These are phyloP conservation scores for Coemansia sp. DNA, from an alignment of 192 early-diverging fungal genomes.

Conservation along the genomic window DNA sequence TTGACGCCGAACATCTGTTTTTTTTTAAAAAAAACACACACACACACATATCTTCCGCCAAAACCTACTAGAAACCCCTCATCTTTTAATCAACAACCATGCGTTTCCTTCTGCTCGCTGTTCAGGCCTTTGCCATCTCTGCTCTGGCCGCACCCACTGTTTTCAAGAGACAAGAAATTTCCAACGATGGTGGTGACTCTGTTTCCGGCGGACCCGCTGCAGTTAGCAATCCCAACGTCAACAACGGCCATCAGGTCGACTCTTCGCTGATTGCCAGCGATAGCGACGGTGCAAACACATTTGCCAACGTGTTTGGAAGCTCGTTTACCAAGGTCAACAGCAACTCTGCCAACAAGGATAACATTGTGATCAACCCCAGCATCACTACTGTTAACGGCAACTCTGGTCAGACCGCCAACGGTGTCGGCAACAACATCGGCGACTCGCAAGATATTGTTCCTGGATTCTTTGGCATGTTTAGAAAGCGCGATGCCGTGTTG, in stretches of 20 bases:
- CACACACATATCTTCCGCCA: not conserved
- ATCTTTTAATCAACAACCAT: constrained; percentile 9
- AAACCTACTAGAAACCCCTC: not conserved
- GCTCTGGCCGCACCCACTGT: constrained; percentile 20
- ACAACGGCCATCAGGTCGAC: constrained; percentile 32
- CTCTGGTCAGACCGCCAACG: constrained; percentile 27
- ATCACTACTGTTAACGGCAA: constrained; percentile 28
- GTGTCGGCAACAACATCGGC: constrained; percentile 26
- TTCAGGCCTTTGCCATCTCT: constrained; percentile 16
- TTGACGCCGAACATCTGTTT: not conserved
- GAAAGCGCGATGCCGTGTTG: constrained; percentile 15
- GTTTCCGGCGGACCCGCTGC: constrained; percentile 26
- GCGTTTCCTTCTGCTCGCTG: constrained; percentile 25
- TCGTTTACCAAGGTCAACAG: constrained; percentile 32
- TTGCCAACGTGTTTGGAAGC: constrained; percentile 31
- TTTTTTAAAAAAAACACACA: not conserved
- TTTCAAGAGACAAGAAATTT: constrained; percentile 26
- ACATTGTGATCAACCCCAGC: constrained; percentile 34
- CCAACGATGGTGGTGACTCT: constrained; percentile 19
- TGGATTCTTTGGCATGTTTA: not conserved
- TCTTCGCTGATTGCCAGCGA: constrained; percentile 22
- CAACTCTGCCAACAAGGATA: constrained; percentile 47
- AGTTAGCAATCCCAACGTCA: constrained; percentile 31
- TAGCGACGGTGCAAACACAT: constrained; percentile 8
- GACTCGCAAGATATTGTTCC: constrained; percentile 22